Conservation (phyloP, 345 rosid genomes). For the Clausena lansium region DNA sequence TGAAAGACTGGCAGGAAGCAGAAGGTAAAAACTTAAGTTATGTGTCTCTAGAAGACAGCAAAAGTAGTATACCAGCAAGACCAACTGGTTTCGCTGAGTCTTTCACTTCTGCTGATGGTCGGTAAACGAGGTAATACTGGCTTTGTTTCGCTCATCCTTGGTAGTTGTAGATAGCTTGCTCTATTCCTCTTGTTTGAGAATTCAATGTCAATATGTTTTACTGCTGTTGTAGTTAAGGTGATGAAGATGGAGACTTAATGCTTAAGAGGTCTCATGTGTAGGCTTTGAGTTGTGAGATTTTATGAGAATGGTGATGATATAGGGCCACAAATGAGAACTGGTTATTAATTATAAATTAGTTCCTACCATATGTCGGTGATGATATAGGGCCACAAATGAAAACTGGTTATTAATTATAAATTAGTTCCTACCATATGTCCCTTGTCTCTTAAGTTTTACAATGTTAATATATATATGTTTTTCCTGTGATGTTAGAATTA, state of each 20-base stretch:
- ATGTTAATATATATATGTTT: no score
- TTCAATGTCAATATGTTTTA: conserved; percentile 20
- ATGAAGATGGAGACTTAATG: conserved; percentile 1
- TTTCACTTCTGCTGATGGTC: conserved; percentile 70
- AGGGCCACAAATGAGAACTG: conserved; percentile 21
- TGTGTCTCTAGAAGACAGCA: conserved; percentile 58
- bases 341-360: background rate
- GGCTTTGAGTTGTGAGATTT: conserved; percentile 22
- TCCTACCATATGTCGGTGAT: conserved; percentile 11
- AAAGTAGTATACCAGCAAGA: conserved; percentile 68
- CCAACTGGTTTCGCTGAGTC: conserved; percentile 76
- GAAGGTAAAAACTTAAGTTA: conserved; percentile 68
- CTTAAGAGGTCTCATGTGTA: conserved; percentile 6
- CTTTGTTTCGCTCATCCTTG: conserved; percentile 3
- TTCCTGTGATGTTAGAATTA: background rate
- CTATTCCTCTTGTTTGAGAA: conserved; percentile 12
- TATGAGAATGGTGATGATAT: conserved; percentile 36
- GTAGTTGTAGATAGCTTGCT: conserved; percentile 33
- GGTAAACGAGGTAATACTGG: conserved; percentile 27
- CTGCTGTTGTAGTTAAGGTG: background rate
- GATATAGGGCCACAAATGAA: conserved; percentile 25
- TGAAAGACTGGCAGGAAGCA: conserved; percentile 77
- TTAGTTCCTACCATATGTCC: background rate
- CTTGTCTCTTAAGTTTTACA: background rate
- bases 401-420: conserved; percentile 2